Base-by-base conservation (phyloP, 2,329 filamentous ascomycete species). In the Tolypocladium endophyticum region DNA sequence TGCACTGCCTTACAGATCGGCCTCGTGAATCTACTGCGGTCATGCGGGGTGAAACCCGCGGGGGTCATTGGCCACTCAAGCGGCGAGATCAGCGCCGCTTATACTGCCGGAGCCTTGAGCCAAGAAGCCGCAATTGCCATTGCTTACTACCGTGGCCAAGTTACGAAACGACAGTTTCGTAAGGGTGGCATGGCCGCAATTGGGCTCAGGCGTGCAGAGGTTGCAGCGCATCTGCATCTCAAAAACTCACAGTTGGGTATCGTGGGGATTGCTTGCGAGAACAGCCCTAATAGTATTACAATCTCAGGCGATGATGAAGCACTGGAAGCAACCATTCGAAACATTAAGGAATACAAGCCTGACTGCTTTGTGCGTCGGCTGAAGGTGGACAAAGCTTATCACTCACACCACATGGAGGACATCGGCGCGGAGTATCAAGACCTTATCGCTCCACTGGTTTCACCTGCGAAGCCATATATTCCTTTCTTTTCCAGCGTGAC, bases 1-100 rank as follows among this genome's bases (percentile, higher is more conserved):
- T 43, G 39, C 18, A 43, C 39, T n/a, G 39, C 39, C 1, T 9
- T 43, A 3, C 39, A 43, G 6, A 43, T 43, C 7, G 39, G 18
- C 18, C 39, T 41, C 3, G 39, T 41, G 16, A 20, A 41, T 20
- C 14, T 20, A 20, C 18, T 41, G 3, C 14, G 39, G 39, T 41
- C 39, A 20, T 20, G 14, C 5, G 39, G 39, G 12, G 7, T 41
- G 16, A 6, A 6, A 20, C 39, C 39, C 14, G 39, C 14, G 2
- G 39, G 9, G 11, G 39, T 41, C 4, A 14, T 41, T 20, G 39
- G 39, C 39, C 39, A 41, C 18, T 41, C 39, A 18, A 41, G 39
- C 23, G 74, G 74, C 2, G 75, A 77, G 62, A 75, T 76, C 16
- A 71, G 72, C 5, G 75, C 75, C 1, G 74, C 69, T 0, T 76